Percentiles rank a stretch among this genome's conserved stretches.
Evolutionary conservation across 2,329 filamentous ascomycete species (phyloP).

Genomic region (Exophiala sideris): DNA sequence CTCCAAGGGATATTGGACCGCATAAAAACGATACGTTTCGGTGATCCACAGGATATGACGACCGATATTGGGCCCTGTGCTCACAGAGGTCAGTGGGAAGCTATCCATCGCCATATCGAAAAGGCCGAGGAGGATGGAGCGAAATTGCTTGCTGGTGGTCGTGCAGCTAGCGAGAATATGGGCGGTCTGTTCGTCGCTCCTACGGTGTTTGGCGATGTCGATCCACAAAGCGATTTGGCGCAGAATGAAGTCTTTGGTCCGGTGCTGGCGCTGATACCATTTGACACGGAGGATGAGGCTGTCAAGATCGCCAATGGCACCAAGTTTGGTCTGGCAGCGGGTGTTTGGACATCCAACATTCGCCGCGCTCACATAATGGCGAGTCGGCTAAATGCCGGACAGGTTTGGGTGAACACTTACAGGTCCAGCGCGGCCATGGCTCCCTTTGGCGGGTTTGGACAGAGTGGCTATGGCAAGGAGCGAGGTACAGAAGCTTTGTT

Average conservation of each 20-base stretch:
- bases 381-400: constrained; percentile 32
- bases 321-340: constrained; percentile 37
- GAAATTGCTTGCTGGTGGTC: constrained; percentile 34
- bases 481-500: constrained; percentile 58
- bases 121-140: constrained; percentile 37
- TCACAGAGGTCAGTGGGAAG: constrained; percentile 41
- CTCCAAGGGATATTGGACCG: constrained; percentile 39
- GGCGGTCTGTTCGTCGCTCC: constrained; percentile 45
- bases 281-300: constrained; percentile 32
- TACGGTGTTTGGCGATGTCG: constrained; percentile 42
- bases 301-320: constrained; percentile 38
- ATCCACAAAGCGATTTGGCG: constrained; percentile 19
- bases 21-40: constrained; percentile 46
- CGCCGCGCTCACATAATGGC: constrained; percentile 32
- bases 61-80: constrained; percentile 44
- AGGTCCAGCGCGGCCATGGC: constrained; percentile 31
- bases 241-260: constrained; percentile 43
- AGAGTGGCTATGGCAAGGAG: constrained; percentile 74
- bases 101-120: constrained; percentile 41
- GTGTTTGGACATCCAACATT: constrained; percentile 40
- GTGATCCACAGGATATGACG: constrained; percentile 27
- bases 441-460: constrained; percentile 73
- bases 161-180: constrained; percentile 32
- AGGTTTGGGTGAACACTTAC: constrained; percentile 59
- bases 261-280: constrained; percentile 39